Conservation (phyloP, 2,329 filamentous ascomycete species). For the Neodidymelliopsis sp. region DNA sequence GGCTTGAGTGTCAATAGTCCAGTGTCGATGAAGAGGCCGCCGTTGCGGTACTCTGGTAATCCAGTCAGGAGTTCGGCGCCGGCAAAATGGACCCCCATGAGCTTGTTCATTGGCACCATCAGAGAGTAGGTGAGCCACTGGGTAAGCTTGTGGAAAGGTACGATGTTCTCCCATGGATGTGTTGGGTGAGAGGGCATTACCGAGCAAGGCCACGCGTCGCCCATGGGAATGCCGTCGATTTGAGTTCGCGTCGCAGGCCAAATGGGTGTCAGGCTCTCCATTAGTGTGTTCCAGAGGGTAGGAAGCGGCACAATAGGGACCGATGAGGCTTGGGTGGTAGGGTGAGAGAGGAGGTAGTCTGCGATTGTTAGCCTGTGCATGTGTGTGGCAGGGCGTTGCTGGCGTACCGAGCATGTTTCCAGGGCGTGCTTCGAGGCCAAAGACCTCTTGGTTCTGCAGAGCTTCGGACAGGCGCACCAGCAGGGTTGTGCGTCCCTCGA, state of each 20-base stretch:
- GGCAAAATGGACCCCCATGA: conserved; percentile 80
- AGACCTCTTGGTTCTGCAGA: conserved; percentile 80
- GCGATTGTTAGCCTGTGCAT: conserved; percentile 20
- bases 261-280: conserved; percentile 84
- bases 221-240: conserved; percentile 85
- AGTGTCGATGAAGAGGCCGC: conserved; percentile 84
- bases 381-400: conserved; percentile 25
- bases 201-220: conserved; percentile 92
- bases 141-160: conserved; percentile 88
- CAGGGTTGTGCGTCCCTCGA: conserved; percentile 84
- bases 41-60: conserved; percentile 90
- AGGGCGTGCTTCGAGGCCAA: conserved; percentile 82
- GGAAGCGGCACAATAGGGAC: conserved; percentile 86
- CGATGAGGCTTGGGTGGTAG: conserved; percentile 86
- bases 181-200: conserved; percentile 79
- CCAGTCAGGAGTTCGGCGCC: conserved; percentile 85
- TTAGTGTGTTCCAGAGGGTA: conserved; percentile 88
- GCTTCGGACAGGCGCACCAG: conserved; percentile 78
- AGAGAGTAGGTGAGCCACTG: conserved; percentile 95
- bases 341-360: conserved; percentile 94
- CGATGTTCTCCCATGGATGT: conserved; percentile 78
- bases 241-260: conserved; percentile 89
- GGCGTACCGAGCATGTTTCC: conserved; percentile 87
- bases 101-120: conserved; percentile 82
- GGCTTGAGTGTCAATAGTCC: conserved; percentile 80